Base-by-base conservation (phyloP, 139 green algal species). In the Limnomonas spitsbergensis region DNA sequence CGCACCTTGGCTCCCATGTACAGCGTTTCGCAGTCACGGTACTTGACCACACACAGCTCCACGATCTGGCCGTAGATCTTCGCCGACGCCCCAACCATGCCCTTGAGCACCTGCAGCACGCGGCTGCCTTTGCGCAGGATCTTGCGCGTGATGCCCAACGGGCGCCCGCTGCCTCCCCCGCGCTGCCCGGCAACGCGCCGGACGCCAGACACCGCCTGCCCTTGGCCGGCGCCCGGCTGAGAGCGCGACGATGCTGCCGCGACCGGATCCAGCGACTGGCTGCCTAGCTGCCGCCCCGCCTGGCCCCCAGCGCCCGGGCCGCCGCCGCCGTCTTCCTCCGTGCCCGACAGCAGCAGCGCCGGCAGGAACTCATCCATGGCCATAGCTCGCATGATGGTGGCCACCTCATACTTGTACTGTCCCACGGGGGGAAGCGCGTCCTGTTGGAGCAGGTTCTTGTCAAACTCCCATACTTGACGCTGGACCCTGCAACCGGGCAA, bases 391-490 rank as follows among this genome's bases (percentile, higher is more conserved):
- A 92, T 80, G 56, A 90, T 81, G 2, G 89, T 95, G 40, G 84
- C 86, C 1, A 83, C 66, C 71, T 94, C 90, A 37, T 90, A 89
- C 72, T 89, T 89, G 84, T 93, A 95, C 0, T 86, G 82, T n/a
- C 76, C 79, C n/a, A 96, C 85, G 35, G 86, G 81, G 26, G 89
- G 82, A 72, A 92, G 70, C 1, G 90, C 92, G 53, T 95, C 88
- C 14, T 85, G 53, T 82, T 93, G 89, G 34, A 97, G 85, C 76
- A 95, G 83, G 77, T 91, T 93, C 75, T 89, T 92, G 87, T 97
- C 92, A 78, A 93, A 90, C 84, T 96, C 92, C 84, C 88, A 96
- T 36, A 94, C 92, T 88, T 94, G 87, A 53, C 69, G 69, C 37
- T 76, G 69, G 7, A 76, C 69, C 69, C 32, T 76, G 69, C 6